Conservation (phyloP, 208 protist species). For the Acanthamoeba healyi region DNA sequence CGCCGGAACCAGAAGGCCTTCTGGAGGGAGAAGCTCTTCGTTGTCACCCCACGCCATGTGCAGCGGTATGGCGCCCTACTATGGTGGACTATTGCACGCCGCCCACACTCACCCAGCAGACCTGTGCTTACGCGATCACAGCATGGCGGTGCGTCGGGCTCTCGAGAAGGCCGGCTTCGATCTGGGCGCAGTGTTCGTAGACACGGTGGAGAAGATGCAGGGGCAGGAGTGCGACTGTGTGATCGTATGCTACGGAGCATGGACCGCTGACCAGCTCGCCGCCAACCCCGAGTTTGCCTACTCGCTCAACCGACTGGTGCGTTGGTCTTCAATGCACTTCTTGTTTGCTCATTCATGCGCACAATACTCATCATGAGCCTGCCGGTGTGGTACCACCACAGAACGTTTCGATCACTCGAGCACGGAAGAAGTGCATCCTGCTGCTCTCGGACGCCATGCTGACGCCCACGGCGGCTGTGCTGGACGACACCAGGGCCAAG, state of each 20-base stretch:
- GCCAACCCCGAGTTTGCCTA: slow-evolving; percentile 20
- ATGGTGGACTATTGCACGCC: background rate
- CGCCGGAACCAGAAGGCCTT: slow-evolving; percentile 14
- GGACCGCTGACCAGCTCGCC: background rate
- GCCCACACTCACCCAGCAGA: background rate
- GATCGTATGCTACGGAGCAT: background rate
- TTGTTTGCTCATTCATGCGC: too few relatives aligned
- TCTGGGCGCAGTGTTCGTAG: slow-evolving; percentile 1
- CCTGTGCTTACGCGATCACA: background rate
- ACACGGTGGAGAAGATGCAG: slow-evolving; percentile 42
- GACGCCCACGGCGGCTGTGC: background rate
- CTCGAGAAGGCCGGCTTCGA: background rate
- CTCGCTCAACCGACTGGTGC: slow-evolving; percentile 13
- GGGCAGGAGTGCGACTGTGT: slow-evolving; percentile 27
- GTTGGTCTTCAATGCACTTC: too few relatives aligned
- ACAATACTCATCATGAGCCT: too few relatives aligned
- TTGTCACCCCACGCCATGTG: background rate
- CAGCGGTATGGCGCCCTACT: background rate
- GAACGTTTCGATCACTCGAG: background rate
- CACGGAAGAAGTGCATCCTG: background rate
- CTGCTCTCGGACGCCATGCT: slow-evolving; percentile 10
- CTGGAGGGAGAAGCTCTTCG: slow-evolving; percentile 10
- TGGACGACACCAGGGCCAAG: background rate
- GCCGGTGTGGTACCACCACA: background rate
- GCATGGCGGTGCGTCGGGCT: background rate